Evolutionary conservation across 2,329 filamentous ascomycete species (phyloP).

Genomic region (Chaetomium sp.): DNA sequence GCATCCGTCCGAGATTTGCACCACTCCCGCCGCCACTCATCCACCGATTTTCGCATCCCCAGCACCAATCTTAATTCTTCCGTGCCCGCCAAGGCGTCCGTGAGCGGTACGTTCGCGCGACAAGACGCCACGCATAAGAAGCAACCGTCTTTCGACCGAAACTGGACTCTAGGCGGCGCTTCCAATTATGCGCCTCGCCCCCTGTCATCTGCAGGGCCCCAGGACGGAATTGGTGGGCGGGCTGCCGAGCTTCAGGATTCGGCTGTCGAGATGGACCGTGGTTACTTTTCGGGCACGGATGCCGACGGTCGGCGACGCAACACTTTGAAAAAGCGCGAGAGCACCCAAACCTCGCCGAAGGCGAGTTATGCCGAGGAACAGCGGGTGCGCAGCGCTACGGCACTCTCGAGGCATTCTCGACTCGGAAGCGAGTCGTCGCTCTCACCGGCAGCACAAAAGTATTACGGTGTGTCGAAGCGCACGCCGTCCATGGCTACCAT

Average conservation of each 20-base stretch:
- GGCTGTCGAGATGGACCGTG: constrained; percentile 71
- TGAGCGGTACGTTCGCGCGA: constrained; percentile 48
- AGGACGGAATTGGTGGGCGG: constrained; percentile 47
- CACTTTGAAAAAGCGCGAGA: constrained; percentile 77
- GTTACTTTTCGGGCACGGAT: constrained; percentile 92
- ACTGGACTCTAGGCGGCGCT: constrained; percentile 66
- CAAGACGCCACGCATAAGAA: constrained; percentile 57
- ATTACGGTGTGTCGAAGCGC: constrained; percentile 62
- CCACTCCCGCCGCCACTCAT: constrained; percentile 86
- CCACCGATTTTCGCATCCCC: constrained; percentile 68
- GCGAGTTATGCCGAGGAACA: constrained; percentile 79
- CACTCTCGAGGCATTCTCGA: constrained; percentile 72
- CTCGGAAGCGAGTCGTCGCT: constrained; percentile 69
- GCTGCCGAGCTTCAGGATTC: constrained; percentile 50
- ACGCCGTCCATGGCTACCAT: constrained; percentile 63
- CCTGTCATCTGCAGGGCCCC: constrained; percentile 55
- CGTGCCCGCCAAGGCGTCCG: constrained; percentile 47
- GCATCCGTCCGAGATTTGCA: constrained; percentile 80
- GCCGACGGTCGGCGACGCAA: constrained; percentile 75
- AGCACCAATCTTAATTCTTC: constrained; percentile 40
- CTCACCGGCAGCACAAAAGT: constrained; percentile 69
- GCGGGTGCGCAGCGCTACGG: constrained; percentile 64
- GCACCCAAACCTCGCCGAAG: constrained; percentile 60
- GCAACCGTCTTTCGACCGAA: constrained; percentile 69
- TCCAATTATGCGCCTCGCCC: constrained; percentile 46